A percentile compares a stretch with the other conserved stretches of the same genome.
phyloP scores from a whole-genome alignment of 2,329 filamentous ascomycete species.

The Trichoderma pleuroti region DNA sequence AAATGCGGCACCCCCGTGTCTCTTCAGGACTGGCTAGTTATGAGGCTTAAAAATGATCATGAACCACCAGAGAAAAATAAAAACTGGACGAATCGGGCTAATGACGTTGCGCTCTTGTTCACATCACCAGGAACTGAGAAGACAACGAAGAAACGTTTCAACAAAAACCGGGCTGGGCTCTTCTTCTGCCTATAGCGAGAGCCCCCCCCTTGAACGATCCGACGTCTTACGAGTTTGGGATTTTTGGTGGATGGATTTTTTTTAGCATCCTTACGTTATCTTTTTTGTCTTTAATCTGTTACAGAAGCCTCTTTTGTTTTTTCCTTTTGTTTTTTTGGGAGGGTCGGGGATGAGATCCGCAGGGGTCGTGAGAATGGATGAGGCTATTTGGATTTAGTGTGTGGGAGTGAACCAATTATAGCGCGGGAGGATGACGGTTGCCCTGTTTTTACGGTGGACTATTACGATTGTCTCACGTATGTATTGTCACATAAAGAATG shows the following conservation, averaged over 20 bases:
- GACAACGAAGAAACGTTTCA: not conserved
- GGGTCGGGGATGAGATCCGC: not conserved
- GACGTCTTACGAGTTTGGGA: not conserved
- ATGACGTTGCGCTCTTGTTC: slow-evolving; percentile 7
- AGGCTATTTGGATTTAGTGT: not conserved
- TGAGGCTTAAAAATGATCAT: not conserved
- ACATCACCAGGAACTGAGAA: slow-evolving; percentile 16
- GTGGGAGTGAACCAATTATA: not conserved
- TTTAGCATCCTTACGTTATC: not conserved
- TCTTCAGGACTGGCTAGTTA: slow-evolving; percentile 19
- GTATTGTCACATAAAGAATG: slow-evolving; percentile 2
- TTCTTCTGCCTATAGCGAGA: not conserved
- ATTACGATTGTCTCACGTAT: not conserved
- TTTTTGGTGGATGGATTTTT: not conserved
- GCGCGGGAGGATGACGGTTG: not conserved
- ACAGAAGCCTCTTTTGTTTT: not conserved
- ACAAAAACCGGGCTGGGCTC: not conserved
- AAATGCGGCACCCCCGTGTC: slow-evolving; percentile 10
- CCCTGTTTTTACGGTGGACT: not conserved
- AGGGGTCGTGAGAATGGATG: not conserved
- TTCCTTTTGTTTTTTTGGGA: not conserved
- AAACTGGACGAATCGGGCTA: not conserved
- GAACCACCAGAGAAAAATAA: not conserved
- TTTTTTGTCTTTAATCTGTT: not conserved
- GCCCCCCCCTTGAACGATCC: not conserved